Conservation (phyloP, 192 early-diverging fungal genomes). For the Thamnidium elegans region DNA sequence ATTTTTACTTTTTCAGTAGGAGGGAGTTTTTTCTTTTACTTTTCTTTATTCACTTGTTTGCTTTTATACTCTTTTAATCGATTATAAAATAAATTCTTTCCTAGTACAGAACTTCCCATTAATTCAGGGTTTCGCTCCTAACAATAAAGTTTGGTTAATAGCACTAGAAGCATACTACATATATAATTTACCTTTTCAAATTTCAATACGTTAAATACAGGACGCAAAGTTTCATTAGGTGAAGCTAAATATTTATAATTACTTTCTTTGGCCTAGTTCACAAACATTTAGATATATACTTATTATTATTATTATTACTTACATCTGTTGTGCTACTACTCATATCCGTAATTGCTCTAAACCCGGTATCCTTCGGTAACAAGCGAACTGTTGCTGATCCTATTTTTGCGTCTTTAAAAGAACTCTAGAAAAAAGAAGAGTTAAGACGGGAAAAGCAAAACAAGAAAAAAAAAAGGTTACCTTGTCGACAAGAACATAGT, state of each 20-base stretch:
- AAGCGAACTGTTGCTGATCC: too few relatives aligned
- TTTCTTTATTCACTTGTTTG: neutral
- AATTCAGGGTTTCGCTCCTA: neutral
- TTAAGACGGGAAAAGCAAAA: too few relatives aligned
- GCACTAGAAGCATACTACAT: too few relatives aligned
- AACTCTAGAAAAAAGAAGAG: too few relatives aligned
- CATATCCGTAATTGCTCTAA: neutral
- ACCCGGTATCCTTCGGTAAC: too few relatives aligned
- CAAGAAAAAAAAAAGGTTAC: too few relatives aligned
- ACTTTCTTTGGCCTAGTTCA: neutral
- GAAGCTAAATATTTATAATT: neutral
- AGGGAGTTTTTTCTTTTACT: neutral
- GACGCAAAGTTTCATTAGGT: neutral
- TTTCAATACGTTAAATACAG: neutral
- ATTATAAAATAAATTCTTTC: neutral
- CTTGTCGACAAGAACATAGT: too few relatives aligned
- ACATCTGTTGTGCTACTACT: neutral
- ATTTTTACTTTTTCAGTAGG: neutral
- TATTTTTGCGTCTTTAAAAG: too few relatives aligned
- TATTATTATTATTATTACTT: neutral
- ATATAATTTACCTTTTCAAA: neutral
- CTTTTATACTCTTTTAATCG: conserved; percentile 6
- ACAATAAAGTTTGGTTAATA: neutral
- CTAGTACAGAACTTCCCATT: conserved; percentile 1
- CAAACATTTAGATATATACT: neutral